Conservation (phyloP, 805 yeast species). For the Tetrapisispora nanseiensis region DNA sequence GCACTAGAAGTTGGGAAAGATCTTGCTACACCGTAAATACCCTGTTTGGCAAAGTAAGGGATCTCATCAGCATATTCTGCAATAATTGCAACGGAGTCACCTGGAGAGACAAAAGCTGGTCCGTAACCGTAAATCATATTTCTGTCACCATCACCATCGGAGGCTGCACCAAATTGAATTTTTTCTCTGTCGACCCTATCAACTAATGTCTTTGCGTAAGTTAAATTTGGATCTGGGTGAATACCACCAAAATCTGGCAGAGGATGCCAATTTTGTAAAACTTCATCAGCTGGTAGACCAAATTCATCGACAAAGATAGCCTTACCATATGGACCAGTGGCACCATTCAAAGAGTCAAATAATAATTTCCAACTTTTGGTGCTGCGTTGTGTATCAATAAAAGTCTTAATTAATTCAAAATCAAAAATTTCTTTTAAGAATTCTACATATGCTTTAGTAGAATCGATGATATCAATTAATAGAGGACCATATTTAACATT, state of each 20-base stretch:
- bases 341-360: constrained; percentile 90
- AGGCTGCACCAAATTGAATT: constrained; percentile 94
- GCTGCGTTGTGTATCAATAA: constrained; percentile 42
- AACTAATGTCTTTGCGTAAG: constrained; percentile 84
- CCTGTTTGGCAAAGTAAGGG: constrained; percentile 80
- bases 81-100: constrained; percentile 96
- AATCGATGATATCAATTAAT: constrained; percentile 72
- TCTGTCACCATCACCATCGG: constrained; percentile 99
- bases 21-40: constrained; percentile 88
- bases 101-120: constrained; percentile 90
- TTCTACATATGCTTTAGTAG: constrained; percentile 66
- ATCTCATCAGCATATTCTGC: constrained; percentile 83
- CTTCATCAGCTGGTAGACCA: constrained; percentile 52
- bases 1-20: constrained; percentile 98
- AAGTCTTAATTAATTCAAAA: constrained; percentile 66
- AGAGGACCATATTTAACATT: constrained; percentile 44
- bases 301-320: constrained; percentile 78
- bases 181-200: constrained; percentile 68
- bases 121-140: constrained; percentile 97
- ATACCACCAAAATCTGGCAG: constrained; percentile 91
- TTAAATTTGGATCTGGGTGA: constrained; percentile 96
- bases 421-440: constrained; percentile 84
- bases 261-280: constrained; percentile 73
- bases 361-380: constrained; percentile 47
- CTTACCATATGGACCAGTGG: constrained; percentile 92